These are phyloP conservation scores for Stentor coeruleus DNA, from an alignment of 73 alveolate species.

Conservation along the genomic window DNA sequence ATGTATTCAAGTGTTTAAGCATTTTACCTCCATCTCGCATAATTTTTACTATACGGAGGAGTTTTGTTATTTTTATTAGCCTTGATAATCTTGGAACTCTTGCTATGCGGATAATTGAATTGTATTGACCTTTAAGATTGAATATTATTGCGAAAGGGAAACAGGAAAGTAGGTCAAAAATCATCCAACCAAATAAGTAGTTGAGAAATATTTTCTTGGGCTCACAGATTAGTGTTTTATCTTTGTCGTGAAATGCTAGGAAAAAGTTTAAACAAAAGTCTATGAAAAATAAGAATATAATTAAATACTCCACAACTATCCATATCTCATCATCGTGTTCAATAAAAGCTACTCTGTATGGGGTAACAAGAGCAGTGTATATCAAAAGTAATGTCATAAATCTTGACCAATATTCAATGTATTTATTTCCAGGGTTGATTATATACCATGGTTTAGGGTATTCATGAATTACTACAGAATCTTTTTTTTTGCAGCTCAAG, in stretches of 20 bases:
- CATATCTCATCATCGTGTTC: background rate
- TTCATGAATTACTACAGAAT: too few species aligned
- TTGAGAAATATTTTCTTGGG: conserved; percentile 23
- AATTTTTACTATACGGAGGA: conserved; percentile 11
- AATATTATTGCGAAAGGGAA: conserved; percentile 28
- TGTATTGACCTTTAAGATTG: background rate
- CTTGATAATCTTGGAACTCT: conserved; percentile 46
- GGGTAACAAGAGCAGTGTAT: background rate
- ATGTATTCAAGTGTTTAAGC: background rate
- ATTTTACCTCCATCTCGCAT: background rate
- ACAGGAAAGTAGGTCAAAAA: conserved; percentile 34
- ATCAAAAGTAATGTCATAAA: too few species aligned
- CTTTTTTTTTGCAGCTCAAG: too few species aligned
- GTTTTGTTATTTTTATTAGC: conserved; percentile 36
- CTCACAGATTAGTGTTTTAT: conserved; percentile 32
- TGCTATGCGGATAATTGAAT: conserved; percentile 34
- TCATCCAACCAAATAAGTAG: conserved; percentile 35
- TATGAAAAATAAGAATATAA: conserved; percentile 43
- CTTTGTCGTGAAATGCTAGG: conserved; percentile 39
- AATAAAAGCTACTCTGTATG: background rate
- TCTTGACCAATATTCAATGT: too few species aligned
- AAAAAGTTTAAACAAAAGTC: conserved; percentile 47
- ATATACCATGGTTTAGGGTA: too few species aligned
- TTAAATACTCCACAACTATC: too few species aligned
- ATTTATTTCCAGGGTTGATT: too few species aligned